These are phyloP conservation scores for Sporobolomyces pararoseus DNA, from an alignment of 768 basidiomycete genomes.

Conservation along the genomic window DNA sequence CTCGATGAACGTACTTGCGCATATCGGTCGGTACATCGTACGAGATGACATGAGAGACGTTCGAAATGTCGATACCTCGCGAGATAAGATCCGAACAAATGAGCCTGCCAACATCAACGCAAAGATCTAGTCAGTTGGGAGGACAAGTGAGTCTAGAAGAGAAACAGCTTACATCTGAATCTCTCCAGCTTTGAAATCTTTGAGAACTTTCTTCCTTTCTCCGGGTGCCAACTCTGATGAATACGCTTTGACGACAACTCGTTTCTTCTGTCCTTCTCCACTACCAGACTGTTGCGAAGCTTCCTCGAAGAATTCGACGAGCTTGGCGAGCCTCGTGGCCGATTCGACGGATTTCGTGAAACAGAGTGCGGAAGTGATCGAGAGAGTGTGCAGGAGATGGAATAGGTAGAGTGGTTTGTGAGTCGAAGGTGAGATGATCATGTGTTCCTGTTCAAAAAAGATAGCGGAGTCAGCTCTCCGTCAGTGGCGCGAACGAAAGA, in stretches of 20 bases:
- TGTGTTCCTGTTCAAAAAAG: conserved; percentile 63
- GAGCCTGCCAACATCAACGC: conserved; percentile 59
- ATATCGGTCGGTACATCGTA: conserved; percentile 97
- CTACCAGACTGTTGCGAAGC: conserved; percentile 12
- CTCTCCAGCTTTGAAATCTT: conserved; percentile 72
- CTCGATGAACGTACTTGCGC: conserved; percentile 96
- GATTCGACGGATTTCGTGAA: conserved; percentile 98
- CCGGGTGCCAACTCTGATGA: conserved; percentile 74
- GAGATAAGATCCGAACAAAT: conserved; percentile 96
- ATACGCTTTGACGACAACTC: conserved; percentile 62
- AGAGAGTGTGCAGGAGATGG: conserved; percentile 66
- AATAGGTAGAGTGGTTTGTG: conserved; percentile 86
- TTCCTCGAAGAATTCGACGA: conserved; percentile 76
- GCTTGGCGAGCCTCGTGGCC: conserved; percentile 69
- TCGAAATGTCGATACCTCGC: conserved; percentile 88
- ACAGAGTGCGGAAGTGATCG: conserved; percentile 69
- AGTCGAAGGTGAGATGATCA: conserved; percentile 71
- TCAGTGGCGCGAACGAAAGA: background rate
- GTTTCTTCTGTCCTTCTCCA: conserved; percentile 6
- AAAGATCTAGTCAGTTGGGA: background rate
- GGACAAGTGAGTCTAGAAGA: background rate
- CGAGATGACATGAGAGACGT: conserved; percentile 86
- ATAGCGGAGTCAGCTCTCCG: background rate
- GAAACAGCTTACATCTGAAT: conserved; percentile 81
- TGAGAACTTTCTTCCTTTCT: conserved; percentile 73